phyloP scores from a whole-genome alignment of 306 rosid species.

The Prunus fruticosa region DNA sequence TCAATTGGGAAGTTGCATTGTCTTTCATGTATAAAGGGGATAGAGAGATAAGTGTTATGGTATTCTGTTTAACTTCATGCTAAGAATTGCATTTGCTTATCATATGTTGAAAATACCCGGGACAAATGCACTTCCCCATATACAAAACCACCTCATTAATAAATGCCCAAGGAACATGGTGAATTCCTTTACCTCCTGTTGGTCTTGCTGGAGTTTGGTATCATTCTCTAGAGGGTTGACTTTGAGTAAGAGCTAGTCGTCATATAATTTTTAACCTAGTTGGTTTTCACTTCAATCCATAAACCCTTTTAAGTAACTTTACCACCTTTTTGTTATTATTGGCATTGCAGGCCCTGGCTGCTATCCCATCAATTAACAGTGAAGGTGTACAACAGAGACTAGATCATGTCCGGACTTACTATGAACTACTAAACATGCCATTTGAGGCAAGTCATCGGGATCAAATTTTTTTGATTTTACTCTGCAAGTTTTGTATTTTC shows the following conservation, averaged over 20 bases:
- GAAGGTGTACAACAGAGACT: constrained; percentile 85
- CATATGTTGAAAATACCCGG: neutral
- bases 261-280: neutral
- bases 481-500: constrained; percentile 9
- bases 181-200: neutral
- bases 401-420: constrained; percentile 94
- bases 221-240: neutral
- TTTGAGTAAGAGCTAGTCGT: neutral
- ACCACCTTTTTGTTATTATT: constrained; percentile 15
- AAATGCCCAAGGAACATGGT: neutral
- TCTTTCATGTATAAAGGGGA: neutral
- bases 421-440: constrained; percentile 96
- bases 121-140: neutral
- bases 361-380: constrained; percentile 84
- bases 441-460: constrained; percentile 69
- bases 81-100: neutral
- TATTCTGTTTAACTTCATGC: neutral
- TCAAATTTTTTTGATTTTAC: neutral
- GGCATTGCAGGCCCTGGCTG: constrained; percentile 81
- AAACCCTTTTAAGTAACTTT: neutral
- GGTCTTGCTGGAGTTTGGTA: neutral
- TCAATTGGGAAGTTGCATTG: neutral
- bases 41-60: neutral
- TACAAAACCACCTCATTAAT: neutral
- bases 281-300: neutral